These are phyloP conservation scores for Kwoniella europaea DNA, from an alignment of 768 basidiomycete species.

Conservation along the genomic window DNA sequence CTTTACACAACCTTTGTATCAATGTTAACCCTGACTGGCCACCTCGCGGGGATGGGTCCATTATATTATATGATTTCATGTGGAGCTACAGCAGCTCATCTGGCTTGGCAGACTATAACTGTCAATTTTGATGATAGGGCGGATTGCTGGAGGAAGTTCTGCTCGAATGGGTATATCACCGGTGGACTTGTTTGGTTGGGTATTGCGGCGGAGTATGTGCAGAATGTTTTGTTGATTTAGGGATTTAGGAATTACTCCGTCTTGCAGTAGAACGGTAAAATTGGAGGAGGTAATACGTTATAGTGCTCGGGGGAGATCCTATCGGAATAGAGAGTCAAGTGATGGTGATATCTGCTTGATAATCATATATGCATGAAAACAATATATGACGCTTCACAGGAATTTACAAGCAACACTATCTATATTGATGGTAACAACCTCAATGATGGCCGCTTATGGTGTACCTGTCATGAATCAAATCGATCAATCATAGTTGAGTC, in stretches of 20 bases:
- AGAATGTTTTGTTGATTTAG: slow-evolving; percentile 33
- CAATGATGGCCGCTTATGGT: neutral
- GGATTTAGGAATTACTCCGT: neutral
- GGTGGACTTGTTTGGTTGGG: slow-evolving; percentile 90
- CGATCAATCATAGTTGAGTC: neutral
- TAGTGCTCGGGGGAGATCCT: neutral
- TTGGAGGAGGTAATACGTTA: neutral
- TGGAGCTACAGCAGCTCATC: slow-evolving; percentile 73
- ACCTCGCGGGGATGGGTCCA: slow-evolving; percentile 74
- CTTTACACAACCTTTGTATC: slow-evolving; percentile 77
- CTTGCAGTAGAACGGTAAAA: neutral
- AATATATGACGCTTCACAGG: neutral
- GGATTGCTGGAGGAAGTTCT: slow-evolving; percentile 91
- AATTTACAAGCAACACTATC: too few species aligned
- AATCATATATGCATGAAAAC: neutral
- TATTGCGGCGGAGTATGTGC: slow-evolving; percentile 70
- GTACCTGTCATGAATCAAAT: slow-evolving; percentile 7
- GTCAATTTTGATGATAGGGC: slow-evolving; percentile 76
- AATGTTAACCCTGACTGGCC: slow-evolving; percentile 76
- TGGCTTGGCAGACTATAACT: slow-evolving; percentile 72
- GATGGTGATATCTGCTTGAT: neutral
- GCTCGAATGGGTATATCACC: slow-evolving; percentile 76
- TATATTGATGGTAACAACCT: neutral
- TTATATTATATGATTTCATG: slow-evolving; percentile 79
- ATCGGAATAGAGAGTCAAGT: neutral